These are phyloP conservation scores for Aureobasidium sp. DNA, from an alignment of 2,329 filamentous ascomycete genomes.

Conservation along the genomic window DNA sequence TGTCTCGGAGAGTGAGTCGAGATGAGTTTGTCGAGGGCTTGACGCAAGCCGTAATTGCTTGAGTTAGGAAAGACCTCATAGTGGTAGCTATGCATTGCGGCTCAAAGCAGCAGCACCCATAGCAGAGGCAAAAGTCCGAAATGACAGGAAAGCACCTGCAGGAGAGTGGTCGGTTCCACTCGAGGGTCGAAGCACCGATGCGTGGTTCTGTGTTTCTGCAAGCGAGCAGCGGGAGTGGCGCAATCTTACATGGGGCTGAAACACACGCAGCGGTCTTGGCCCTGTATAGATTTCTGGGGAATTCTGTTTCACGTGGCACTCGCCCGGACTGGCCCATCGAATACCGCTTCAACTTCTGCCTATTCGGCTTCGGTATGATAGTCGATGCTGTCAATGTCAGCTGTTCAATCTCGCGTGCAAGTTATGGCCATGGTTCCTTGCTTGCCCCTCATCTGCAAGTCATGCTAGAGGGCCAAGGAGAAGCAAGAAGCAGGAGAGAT, in stretches of 20 bases:
- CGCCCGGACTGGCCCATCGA: neutral
- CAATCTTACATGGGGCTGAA: conserved; percentile 8
- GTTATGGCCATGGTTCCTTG: neutral
- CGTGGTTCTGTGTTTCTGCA: conserved; percentile 4
- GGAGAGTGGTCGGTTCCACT: neutral
- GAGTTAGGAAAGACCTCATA: neutral
- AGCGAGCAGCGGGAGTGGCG: conserved; percentile 9
- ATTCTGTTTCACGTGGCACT: neutral
- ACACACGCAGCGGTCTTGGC: neutral
- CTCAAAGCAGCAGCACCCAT: neutral
- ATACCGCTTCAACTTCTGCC: neutral
- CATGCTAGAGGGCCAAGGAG: neutral
- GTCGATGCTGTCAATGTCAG: neutral
- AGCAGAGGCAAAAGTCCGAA: neutral
- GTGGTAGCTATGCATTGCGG: neutral
- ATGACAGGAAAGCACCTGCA: conserved; percentile 2
- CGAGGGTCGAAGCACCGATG: neutral
- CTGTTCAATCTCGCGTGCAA: conserved; percentile 2
- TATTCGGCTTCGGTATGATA: neutral
- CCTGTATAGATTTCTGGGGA: neutral
- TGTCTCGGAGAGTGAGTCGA: neutral
- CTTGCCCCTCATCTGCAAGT: neutral
- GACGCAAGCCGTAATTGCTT: neutral
- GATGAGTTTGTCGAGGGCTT: neutral
- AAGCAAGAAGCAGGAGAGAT: conserved; percentile 8